Base-by-base conservation (phyloP, 805 yeast genomes). In the Candida peoriensis region DNA sequence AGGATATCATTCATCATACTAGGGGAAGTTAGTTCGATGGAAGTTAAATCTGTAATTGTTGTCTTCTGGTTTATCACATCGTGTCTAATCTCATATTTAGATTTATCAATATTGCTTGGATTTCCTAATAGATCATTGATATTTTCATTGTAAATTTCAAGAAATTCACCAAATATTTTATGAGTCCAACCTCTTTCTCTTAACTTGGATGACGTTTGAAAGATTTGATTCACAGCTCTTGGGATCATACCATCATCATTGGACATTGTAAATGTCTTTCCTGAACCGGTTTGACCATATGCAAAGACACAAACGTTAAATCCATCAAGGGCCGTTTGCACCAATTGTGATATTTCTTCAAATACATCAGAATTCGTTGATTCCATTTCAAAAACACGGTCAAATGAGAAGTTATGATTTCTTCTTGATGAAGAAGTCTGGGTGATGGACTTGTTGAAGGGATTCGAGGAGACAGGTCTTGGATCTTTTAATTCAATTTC, bases 211-310 rank as follows among this genome's bases (percentile, higher is more conserved):
- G 77, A 69, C 34, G 77, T 72, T 5, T 69, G 59, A 50, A 87
- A 87, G 5, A 90, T 81, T 48, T 80, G 82, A 12, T 63, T 57
- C 11, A 89, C 69, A 0, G 96, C 82, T 13, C 74, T 65, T 1
- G 95, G 87, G 22, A 88, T 86, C 65, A 90, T 75, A 12, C 98
- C 97, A 50, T 81, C 81, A 1, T 58, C 50, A 18, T 70, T 62
- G 2, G 88, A 72, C 97, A 90, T 93, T 1, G 98, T 93, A 55
- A 61, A 80, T 0, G 97, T 90, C 55, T 90, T 90, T 4, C 98
- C 98, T 0, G 97, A 81, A 0, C 93, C 96, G 0, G 98, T 93
- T 58, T 90, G 98, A 1, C 98, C 98, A 56, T 93, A 90, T 1
- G 97, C 95, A 63, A 90, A 87, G 2, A 93, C 85, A 57, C 97